A percentile compares a stretch with the other conserved stretches of the same genome.
Evolutionary conservation across 495 filamentous ascomycete species (phyloP).

Genomic region (Daldinia loculata): DNA sequence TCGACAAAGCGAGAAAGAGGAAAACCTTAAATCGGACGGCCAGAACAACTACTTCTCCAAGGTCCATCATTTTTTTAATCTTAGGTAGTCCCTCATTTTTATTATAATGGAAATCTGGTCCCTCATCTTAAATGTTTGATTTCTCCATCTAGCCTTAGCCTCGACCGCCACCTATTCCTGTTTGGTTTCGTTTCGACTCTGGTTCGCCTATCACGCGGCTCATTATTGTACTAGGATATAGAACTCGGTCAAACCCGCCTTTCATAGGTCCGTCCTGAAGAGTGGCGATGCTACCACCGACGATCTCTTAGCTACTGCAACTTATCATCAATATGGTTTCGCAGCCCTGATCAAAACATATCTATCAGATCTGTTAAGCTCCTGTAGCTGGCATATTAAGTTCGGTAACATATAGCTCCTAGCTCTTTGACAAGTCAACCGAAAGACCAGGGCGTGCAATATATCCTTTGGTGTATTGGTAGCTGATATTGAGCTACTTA

Average conservation of each 20-base stretch:
- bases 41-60: conserved; percentile 7
- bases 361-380: conserved; percentile 31
- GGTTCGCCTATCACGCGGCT: conserved; percentile 22
- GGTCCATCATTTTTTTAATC: conserved; percentile 1
- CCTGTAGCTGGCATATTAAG: conserved; percentile 2
- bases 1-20: neutral
- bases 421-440: neutral
- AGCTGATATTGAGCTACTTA: neutral
- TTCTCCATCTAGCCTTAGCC: conserved; percentile 18
- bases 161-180: conserved; percentile 16
- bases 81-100: conserved; percentile 6
- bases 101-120: conserved; percentile 1
- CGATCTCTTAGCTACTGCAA: conserved; percentile 14
- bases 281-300: conserved; percentile 29
- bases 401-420: conserved; percentile 12
- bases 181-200: conserved; percentile 17
- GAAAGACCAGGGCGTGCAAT: neutral
- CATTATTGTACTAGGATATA: conserved; percentile 11
- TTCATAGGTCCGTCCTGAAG: conserved; percentile 11
- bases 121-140: conserved; percentile 9
- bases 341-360: conserved; percentile 17
- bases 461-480: conserved; percentile 14
- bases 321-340: conserved; percentile 30
- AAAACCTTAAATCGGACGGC: conserved; percentile 31
- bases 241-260: conserved; percentile 5